Conservation (phyloP, 441 rosid genomes). For the Cnidoscolus chayamansa region DNA sequence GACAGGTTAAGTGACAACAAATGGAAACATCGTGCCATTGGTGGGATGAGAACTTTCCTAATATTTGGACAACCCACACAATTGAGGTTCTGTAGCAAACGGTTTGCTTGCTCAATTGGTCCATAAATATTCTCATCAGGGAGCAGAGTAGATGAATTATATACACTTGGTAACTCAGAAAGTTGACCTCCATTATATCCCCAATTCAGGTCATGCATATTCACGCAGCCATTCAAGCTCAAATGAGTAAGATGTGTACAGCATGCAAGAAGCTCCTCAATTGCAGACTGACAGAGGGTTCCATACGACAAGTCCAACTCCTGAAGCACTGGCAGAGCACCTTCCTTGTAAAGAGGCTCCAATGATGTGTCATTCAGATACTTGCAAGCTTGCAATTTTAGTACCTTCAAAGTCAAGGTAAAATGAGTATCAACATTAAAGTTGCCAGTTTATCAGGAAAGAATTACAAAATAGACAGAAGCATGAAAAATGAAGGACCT, state of each 20-base stretch:
- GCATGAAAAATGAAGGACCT: neutral
- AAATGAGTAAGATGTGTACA: conserved; percentile 91
- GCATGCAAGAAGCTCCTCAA: conserved; percentile 87
- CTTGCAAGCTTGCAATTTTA: conserved; percentile 96
- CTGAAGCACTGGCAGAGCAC: conserved; percentile 73
- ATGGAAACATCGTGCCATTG: conserved; percentile 66
- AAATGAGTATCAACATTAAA: conserved; percentile 13
- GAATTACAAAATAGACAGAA: neutral
- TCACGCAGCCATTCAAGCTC: conserved; percentile 89
- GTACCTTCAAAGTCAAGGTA: conserved; percentile 45
- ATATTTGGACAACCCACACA: conserved; percentile 91
- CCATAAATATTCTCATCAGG: conserved; percentile 31
- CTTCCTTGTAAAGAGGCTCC: conserved; percentile 88
- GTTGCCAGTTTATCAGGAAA: neutral
- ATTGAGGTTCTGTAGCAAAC: conserved; percentile 83
- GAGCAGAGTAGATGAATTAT: conserved; percentile 26
- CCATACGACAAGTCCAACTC: conserved; percentile 96
- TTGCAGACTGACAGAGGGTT: conserved; percentile 79
- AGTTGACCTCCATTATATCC: conserved; percentile 45
- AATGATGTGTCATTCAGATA: conserved; percentile 75
- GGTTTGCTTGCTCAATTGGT: conserved; percentile 48
- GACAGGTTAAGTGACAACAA: conserved; percentile 81
- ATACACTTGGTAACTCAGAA: conserved; percentile 33
- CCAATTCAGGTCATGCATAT: conserved; percentile 97
- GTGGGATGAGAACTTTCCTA: conserved; percentile 78